Evolutionary conservation across 1,284 basidiomycete genomes (phyloP).

Genomic region (Malassezia yamatoensis): DNA sequence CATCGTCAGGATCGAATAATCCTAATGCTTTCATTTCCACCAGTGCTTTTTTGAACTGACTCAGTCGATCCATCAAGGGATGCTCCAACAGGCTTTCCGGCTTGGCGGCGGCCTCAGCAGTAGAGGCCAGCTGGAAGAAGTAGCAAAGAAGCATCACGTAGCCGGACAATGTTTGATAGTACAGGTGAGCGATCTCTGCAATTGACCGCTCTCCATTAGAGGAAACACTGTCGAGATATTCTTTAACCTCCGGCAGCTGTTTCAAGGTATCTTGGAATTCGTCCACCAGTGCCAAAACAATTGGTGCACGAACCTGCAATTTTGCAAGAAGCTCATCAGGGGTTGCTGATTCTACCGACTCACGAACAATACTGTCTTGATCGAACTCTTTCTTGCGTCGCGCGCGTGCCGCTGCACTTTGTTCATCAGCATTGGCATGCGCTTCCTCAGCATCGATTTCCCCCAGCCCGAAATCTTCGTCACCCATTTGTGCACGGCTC

Average conservation of each 20-base stretch:
- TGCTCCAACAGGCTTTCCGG: constrained; percentile 28
- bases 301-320: constrained; percentile 1
- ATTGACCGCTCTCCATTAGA: constrained; percentile 5
- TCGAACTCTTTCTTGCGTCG: constrained; percentile 32
- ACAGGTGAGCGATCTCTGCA: constrained; percentile 12
- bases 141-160: constrained; percentile 85
- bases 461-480: constrained; percentile 74
- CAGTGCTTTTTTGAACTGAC: constrained; percentile 74
- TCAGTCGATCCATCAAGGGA: constrained; percentile 69
- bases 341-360: background rate
- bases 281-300: constrained; percentile 51
- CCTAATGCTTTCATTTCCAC: constrained; percentile 55
- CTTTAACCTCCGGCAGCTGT: constrained; percentile 49
- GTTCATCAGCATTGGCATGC: constrained; percentile 23
- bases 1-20: constrained; percentile 24
- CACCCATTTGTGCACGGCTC: constrained; percentile 61
- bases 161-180: constrained; percentile 63
- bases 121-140: constrained; percentile 71
- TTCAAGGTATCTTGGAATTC: constrained; percentile 53
- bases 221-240: background rate
- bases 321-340: background rate
- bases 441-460: constrained; percentile 50
- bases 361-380: background rate
- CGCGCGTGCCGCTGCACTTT: constrained; percentile 29
- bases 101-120: constrained; percentile 46